These are phyloP conservation scores for Leishmania tarentolae DNA, from an alignment of 208 protist genomes.

Conservation along the genomic window DNA sequence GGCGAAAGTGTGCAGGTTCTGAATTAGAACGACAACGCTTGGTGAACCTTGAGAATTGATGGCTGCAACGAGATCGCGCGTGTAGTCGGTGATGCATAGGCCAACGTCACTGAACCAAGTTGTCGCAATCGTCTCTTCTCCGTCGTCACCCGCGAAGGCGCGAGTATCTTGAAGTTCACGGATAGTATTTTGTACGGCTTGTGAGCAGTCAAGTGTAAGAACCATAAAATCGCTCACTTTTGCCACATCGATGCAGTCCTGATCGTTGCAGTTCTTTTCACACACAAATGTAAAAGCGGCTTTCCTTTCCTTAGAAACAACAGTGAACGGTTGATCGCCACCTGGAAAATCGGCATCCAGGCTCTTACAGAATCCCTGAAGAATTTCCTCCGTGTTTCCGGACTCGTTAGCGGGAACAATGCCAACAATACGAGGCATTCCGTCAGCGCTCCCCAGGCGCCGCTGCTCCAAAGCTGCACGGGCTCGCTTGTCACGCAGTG, in stretches of 20 bases:
- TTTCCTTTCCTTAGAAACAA: slow-evolving; percentile 69
- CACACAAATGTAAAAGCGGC: slow-evolving; percentile 76
- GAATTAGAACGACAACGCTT: slow-evolving; percentile 71
- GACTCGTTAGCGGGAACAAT: slow-evolving; percentile 86
- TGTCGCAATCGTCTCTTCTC: slow-evolving; percentile 54
- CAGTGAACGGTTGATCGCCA: slow-evolving; percentile 52
- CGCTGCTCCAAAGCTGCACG: slow-evolving; percentile 49
- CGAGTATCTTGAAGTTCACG: slow-evolving; percentile 53
- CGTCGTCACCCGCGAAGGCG: slow-evolving; percentile 37
- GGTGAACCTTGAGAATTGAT: slow-evolving; percentile 82
- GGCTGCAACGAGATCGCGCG: slow-evolving; percentile 69
- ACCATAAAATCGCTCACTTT: slow-evolving; percentile 88
- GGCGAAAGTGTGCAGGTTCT: slow-evolving; percentile 81
- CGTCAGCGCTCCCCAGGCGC: slow-evolving; percentile 50
- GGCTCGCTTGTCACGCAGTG: slow-evolving; percentile 53
- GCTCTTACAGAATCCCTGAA: slow-evolving; percentile 55
- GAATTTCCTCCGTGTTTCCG: slow-evolving; percentile 73
- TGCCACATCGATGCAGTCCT: slow-evolving; percentile 79
- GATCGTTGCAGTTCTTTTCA: slow-evolving; percentile 82
- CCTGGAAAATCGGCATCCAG: slow-evolving; percentile 45
- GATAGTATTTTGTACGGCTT: slow-evolving; percentile 84
- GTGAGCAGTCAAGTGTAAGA: slow-evolving; percentile 76
- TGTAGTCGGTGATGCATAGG: slow-evolving; percentile 88
- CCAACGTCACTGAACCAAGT: slow-evolving; percentile 89
- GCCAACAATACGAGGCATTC: slow-evolving; percentile 72